Conservation (phyloP, 495 filamentous ascomycete species). For the Trichodelitschia bisporula region DNA sequence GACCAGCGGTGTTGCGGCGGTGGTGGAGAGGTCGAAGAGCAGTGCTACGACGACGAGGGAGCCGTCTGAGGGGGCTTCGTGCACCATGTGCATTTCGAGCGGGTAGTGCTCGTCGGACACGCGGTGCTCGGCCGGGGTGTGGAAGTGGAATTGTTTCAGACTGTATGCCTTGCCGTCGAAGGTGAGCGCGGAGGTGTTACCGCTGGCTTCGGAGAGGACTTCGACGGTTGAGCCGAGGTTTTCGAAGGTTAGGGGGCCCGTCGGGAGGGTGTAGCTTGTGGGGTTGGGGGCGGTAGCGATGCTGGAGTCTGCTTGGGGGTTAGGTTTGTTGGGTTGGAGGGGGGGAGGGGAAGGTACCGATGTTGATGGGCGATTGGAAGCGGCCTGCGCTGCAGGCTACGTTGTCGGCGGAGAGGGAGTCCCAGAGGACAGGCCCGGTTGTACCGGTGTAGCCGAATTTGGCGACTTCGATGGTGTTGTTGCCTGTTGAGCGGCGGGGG, state of each 20-base stretch:
- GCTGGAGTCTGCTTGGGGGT: conserved; percentile 7
- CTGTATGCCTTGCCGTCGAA: conserved; percentile 22
- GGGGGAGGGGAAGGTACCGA: conserved; percentile 16
- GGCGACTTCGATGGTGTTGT: conserved; percentile 4
- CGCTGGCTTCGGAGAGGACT: conserved; percentile 22
- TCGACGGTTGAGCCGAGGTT: conserved; percentile 36
- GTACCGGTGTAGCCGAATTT: conserved; percentile 26
- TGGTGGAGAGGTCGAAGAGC: conserved; percentile 29
- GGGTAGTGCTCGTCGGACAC: conserved; percentile 28
- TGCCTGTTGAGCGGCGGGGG: conserved; percentile 1
- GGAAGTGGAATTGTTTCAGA: conserved; percentile 44
- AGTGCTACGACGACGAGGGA: conserved; percentile 31
- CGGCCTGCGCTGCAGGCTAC: conserved; percentile 25
- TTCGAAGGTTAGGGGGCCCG: conserved; percentile 25
- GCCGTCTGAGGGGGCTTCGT: conserved; percentile 17
- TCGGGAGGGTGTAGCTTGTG: conserved; percentile 19
- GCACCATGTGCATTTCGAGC: conserved; percentile 44
- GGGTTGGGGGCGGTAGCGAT: conserved; percentile 9
- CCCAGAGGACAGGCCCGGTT: conserved; percentile 34
- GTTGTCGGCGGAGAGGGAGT: conserved; percentile 19
- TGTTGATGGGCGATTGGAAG: conserved; percentile 37
- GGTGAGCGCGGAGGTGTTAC: conserved; percentile 13
- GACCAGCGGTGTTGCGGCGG: conserved; percentile 23
- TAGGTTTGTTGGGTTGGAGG: neutral
- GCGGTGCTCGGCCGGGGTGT: conserved; percentile 42